A percentile compares a stretch with the other conserved stretches of the same genome.
Conservation (phyloP, 2,329 filamentous ascomycete species). For the Arthrobotrys sinensis region DNA sequence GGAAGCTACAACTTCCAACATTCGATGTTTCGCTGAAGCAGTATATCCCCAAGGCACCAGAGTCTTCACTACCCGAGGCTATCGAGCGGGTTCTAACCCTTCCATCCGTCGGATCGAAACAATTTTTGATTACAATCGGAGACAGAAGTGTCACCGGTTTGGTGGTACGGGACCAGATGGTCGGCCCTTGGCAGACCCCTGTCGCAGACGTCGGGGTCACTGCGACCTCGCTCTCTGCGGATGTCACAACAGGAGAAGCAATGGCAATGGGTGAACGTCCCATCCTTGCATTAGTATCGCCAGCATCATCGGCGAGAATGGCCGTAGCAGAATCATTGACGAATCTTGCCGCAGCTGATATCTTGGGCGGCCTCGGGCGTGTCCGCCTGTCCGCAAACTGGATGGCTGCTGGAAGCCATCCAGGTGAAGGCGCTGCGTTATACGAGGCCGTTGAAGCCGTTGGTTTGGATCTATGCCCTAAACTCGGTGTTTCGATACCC, state of each 20-base stretch:
- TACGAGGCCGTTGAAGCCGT: slow-evolving; percentile 96
- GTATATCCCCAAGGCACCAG: slow-evolving; percentile 75
- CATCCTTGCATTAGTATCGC: slow-evolving; percentile 87
- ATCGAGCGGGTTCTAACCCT: slow-evolving; percentile 85
- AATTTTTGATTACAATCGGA: slow-evolving; percentile 95
- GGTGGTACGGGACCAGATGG: slow-evolving; percentile 92
- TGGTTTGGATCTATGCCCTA: slow-evolving; percentile 90
- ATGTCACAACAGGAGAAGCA: slow-evolving; percentile 87
- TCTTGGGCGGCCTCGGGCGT: slow-evolving; percentile 80
- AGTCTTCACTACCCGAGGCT: slow-evolving; percentile 76
- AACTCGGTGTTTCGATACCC: slow-evolving; percentile 91
- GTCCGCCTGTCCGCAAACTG: slow-evolving; percentile 96
- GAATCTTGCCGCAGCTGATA: slow-evolving; percentile 87
- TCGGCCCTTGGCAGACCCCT: slow-evolving; percentile 94
- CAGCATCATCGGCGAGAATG: slow-evolving; percentile 93
- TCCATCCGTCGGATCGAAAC: slow-evolving; percentile 95
- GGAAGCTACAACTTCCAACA: slow-evolving; percentile 76
- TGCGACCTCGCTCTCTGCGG: slow-evolving; percentile 81
- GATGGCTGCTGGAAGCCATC: slow-evolving; percentile 97
- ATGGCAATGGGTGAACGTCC: slow-evolving; percentile 98
- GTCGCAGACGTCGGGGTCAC: slow-evolving; percentile 96
- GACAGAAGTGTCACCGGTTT: slow-evolving; percentile 93
- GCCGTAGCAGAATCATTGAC: slow-evolving; percentile 93
- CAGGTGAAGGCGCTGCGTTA: slow-evolving; percentile 90
- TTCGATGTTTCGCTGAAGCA: slow-evolving; percentile 83